Evolutionary conservation across 768 basidiomycete species (phyloP).

Genomic region (Podaxis carcinomalis): DNA sequence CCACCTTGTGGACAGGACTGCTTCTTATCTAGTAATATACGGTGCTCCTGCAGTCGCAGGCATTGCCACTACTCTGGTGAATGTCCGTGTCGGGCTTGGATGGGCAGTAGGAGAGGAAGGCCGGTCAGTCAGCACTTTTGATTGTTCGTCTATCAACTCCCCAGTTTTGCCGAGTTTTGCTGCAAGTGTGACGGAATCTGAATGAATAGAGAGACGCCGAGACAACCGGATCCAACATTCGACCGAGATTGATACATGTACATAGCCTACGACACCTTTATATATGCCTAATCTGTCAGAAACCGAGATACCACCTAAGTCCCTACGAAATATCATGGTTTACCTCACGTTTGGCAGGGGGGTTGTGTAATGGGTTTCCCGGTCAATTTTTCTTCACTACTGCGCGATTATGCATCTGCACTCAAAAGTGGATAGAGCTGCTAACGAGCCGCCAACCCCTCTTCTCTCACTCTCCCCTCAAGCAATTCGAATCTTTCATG

Average conservation of each 20-base stretch:
- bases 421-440: too few relatives aligned
- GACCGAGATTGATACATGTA: too few relatives aligned
- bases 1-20: background rate
- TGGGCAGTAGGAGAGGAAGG: constrained; percentile 7
- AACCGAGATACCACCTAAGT: too few relatives aligned
- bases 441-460: too few relatives aligned
- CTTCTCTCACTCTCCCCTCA: too few relatives aligned
- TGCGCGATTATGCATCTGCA: too few relatives aligned
- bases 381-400: background rate
- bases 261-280: too few relatives aligned
- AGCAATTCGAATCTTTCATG: too few relatives aligned
- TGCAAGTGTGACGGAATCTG: background rate
- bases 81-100: constrained; percentile 6
- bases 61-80: background rate
- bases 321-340: background rate
- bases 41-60: background rate
- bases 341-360: background rate
- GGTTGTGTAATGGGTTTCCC: background rate
- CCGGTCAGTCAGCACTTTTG: background rate
- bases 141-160: background rate
- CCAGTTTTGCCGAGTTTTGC: background rate
- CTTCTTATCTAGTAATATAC: background rate
- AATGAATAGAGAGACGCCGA: background rate
- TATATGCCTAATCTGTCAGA: too few relatives aligned
- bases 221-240: background rate